A percentile compares a stretch with the other conserved stretches of the same genome.
Evolutionary conservation across 352 stramenopile species (phyloP).

Genomic region (Globisporangium okanoganense): DNA sequence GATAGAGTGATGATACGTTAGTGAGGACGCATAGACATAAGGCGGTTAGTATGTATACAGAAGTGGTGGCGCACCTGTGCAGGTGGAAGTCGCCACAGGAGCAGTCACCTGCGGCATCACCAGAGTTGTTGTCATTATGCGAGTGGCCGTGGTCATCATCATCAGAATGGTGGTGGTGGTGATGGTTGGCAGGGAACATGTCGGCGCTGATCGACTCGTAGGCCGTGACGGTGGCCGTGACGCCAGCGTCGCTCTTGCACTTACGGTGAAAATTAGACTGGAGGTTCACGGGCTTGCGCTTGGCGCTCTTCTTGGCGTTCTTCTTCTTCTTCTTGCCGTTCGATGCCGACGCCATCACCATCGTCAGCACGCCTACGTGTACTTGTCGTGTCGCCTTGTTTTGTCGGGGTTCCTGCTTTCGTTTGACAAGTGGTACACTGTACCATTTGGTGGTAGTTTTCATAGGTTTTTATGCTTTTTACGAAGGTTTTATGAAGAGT

Average conservation of each 20-base stretch:
- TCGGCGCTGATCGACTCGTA: slow-evolving; percentile 46
- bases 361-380: slow-evolving; percentile 10
- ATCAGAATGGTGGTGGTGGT: slow-evolving; percentile 15
- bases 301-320: slow-evolving; percentile 65
- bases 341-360: slow-evolving; percentile 56
- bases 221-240: background rate
- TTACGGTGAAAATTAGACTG: slow-evolving; percentile 85
- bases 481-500: no score
- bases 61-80: slow-evolving; percentile 52
- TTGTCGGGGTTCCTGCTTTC: no score
- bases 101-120: slow-evolving; percentile 51
- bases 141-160: slow-evolving; percentile 12
- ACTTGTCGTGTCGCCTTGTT: background rate
- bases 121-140: slow-evolving; percentile 24
- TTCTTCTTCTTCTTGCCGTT: slow-evolving; percentile 52
- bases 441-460: no score
- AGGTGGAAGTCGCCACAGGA: slow-evolving; percentile 77
- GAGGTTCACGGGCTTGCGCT: slow-evolving; percentile 82
- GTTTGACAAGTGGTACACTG: background rate
- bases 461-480: no score
- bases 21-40: background rate
- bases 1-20: background rate
- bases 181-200: slow-evolving; percentile 76
- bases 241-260: slow-evolving; percentile 27
- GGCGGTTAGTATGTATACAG: background rate